Base-by-base conservation (phyloP, 2,329 filamentous ascomycete species). In the Alternaria sp. region DNA sequence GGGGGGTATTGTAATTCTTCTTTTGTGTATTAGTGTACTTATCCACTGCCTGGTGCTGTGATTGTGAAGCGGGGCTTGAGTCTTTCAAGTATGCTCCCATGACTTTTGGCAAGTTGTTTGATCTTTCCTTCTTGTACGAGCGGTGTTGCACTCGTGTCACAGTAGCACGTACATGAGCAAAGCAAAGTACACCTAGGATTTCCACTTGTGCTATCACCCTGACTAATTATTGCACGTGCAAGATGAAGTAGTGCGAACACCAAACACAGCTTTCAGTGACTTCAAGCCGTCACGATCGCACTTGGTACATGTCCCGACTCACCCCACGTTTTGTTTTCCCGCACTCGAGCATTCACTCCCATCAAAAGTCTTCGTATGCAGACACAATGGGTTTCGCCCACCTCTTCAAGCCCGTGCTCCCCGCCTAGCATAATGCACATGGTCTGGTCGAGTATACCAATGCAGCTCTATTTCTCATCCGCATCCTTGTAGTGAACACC, bases 401-500 rank as follows among this genome's bases (percentile, higher is more conserved):
- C 45, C 21, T 51, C 47, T 20, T 30, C n/a, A 5, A 18, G 49
- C 20, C 26, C n/a, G 28, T 33, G 50, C 14, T 23, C 18, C 12
- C n/a, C 43, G 50, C 15, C 50, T 18, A 37, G 20, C 18, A 15
- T 18, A 6, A 33, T 30, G 14, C 25, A 33, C 26, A n/a, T 46
- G 20, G 28, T 30, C 20, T 49, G 26, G 23, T 21, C n/a, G 25
- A 56, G 30, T 44, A 58, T 45, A 43, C 25, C 46, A 15, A 23
- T n/a, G 18, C 30, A 21, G n/a, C n/a, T 54, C 33, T 53, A 23
- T 30, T 57, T 43, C 56, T 70, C 64, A 43, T 68, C 67, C 12
- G 63, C 58, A 23, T 76, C 75, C 33, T 75, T 65, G 58, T 71
- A 67, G 60, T 78, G 76, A 21, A 76, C 60, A 15, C 75, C 74